These are phyloP conservation scores for Dendrocalamus sinicus DNA, from an alignment of 176 grass and related monocot genomes.

Conservation along the genomic window DNA sequence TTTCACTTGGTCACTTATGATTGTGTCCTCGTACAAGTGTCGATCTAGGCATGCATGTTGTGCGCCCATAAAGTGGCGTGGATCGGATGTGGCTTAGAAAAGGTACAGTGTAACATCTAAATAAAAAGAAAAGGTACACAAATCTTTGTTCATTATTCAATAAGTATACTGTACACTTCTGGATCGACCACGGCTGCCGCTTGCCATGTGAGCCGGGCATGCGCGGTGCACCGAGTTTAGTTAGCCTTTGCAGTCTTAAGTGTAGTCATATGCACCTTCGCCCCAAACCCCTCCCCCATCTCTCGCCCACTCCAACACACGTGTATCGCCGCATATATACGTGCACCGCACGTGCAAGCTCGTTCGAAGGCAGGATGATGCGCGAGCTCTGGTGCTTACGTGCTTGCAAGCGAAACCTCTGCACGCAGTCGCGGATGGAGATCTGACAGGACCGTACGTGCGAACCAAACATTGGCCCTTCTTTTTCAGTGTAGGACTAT, in stretches of 20 bases:
- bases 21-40: neutral
- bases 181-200: neutral
- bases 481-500: too few species aligned
- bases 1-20: conserved; percentile 1
- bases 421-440: too few species aligned
- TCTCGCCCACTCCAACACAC: neutral
- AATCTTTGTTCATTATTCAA: neutral
- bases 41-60: neutral
- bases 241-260: neutral
- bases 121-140: neutral
- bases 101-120: neutral
- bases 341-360: neutral
- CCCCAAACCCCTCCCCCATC: neutral
- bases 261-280: neutral
- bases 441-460: too few species aligned
- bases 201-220: conserved; percentile 40
- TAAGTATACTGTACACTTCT: neutral
- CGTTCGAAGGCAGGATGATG: neutral
- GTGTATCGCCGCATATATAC: neutral
- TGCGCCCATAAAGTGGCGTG: neutral
- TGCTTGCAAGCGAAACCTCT: neutral
- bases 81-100: conserved; percentile 9
- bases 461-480: too few species aligned
- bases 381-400: neutral
- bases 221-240: neutral